phyloP scores from a whole-genome alignment of 495 filamentous ascomycete genomes.

The Hypoxylon crocopeplum region DNA sequence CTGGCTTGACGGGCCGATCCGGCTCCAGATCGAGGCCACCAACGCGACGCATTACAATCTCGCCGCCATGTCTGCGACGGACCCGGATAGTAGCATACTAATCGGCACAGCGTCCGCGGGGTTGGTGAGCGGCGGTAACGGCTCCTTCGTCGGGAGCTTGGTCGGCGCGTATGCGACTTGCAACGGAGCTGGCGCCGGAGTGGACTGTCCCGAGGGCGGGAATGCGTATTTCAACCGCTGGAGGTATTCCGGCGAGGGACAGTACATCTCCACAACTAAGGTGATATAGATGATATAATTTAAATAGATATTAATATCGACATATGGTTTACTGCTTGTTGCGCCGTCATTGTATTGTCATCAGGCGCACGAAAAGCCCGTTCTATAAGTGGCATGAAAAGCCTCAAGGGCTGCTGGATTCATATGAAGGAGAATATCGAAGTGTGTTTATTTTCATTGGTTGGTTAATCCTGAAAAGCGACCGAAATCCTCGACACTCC shows the following conservation, averaged over 20 bases:
- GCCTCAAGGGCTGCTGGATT: too few relatives aligned
- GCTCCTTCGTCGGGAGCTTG: slow-evolving; percentile 48
- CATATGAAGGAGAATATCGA: too few relatives aligned
- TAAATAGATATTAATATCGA: too few relatives aligned
- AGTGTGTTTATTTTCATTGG: too few relatives aligned
- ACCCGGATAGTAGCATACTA: slow-evolving; percentile 11
- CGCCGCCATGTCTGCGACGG: slow-evolving; percentile 34
- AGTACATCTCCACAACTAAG: slow-evolving; percentile 38
- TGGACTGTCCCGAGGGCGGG: slow-evolving; percentile 34
- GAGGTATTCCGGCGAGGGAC: slow-evolving; percentile 45
- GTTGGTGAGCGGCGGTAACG: slow-evolving; percentile 45
- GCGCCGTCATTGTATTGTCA: too few relatives aligned
- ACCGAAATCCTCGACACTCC: too few relatives aligned
- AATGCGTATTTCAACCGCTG: slow-evolving; percentile 48
- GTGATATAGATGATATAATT: too few relatives aligned
- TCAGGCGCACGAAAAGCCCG: too few relatives aligned
- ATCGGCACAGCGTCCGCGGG: slow-evolving; percentile 42
- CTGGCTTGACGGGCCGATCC: slow-evolving; percentile 38
- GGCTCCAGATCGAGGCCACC: slow-evolving; percentile 42
- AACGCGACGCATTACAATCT: slow-evolving; percentile 50
- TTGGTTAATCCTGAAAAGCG: too few relatives aligned
- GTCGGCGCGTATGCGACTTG: slow-evolving; percentile 54
- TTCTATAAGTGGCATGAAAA: too few relatives aligned
- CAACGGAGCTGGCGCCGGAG: slow-evolving; percentile 46
- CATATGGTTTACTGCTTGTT: too few relatives aligned